Percentiles rank a stretch among this genome's conserved stretches.
Evolutionary conservation across 108 stramenopile genomes (phyloP).

Genomic region (Nitzschia sp.): DNA sequence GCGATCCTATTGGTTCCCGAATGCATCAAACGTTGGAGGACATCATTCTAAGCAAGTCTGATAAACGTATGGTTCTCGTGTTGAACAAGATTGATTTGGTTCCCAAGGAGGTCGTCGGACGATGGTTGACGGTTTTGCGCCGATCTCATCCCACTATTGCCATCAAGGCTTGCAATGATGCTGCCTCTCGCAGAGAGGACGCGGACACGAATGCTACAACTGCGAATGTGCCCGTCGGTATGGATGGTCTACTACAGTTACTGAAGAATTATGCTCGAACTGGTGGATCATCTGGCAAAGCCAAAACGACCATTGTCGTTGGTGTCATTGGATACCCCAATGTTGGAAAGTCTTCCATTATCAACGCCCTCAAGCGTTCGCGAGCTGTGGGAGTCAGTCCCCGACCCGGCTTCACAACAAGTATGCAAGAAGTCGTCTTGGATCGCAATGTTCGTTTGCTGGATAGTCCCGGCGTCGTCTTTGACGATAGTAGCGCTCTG

Average conservation of each 20-base stretch:
- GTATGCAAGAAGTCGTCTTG: conserved; percentile 95
- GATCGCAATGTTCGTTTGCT: conserved; percentile 95
- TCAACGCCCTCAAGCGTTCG: conserved; percentile 93
- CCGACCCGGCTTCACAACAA: conserved; percentile 94
- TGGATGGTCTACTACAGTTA: conserved; percentile 92
- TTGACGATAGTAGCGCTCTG: conserved; percentile 66
- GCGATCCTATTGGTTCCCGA: conserved; percentile 95
- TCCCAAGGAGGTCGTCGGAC: conserved; percentile 89
- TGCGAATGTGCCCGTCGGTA: conserved; percentile 81
- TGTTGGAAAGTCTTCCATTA: conserved; percentile 93
- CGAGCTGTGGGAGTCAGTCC: conserved; percentile 95
- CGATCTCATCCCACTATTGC: conserved; percentile 88
- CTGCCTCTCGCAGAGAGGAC: conserved; percentile 53
- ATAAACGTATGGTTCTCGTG: conserved; percentile 97
- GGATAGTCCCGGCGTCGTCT: conserved; percentile 99
- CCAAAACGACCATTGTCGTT: conserved; percentile 88
- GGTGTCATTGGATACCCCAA: conserved; percentile 90
- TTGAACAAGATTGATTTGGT: conserved; percentile 99
- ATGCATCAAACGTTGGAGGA: conserved; percentile 90
- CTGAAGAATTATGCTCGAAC: conserved; percentile 99
- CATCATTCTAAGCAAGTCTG: conserved; percentile 76
- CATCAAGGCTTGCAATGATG: conserved; percentile 85
- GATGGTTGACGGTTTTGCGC: conserved; percentile 92
- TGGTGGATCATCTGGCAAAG: conserved; percentile 55
- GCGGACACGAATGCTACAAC: conserved; percentile 44